phyloP scores from a whole-genome alignment of 768 basidiomycete species.

The Russula brevipes region DNA sequence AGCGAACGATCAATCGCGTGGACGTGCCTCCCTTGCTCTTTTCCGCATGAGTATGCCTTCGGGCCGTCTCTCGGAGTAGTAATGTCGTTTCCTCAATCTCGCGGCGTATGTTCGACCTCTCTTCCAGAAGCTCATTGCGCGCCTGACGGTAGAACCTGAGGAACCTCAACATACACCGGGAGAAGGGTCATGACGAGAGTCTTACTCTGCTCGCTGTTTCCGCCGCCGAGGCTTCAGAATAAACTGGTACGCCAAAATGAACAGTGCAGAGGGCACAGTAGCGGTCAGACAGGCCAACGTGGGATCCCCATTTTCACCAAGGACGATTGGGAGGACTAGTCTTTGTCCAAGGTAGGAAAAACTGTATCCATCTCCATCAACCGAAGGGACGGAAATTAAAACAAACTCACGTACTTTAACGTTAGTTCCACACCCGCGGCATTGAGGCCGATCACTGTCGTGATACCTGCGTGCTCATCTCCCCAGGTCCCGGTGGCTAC shows the following conservation, averaged over 20 bases:
- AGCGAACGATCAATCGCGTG: constrained; percentile 11
- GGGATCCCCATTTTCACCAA: constrained; percentile 48
- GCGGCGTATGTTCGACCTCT: constrained; percentile 54
- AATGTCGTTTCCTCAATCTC: constrained; percentile 58
- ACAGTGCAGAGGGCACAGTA: constrained; percentile 50
- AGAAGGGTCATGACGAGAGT: constrained; percentile 19
- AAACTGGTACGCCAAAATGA: constrained; percentile 52
- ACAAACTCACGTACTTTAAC: constrained; percentile 47
- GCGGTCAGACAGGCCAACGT: constrained; percentile 46
- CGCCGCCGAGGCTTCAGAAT: constrained; percentile 52
- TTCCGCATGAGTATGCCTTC: constrained; percentile 59
- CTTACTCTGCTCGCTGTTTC: constrained; percentile 50
- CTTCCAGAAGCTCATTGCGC: constrained; percentile 56
- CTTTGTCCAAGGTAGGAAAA: constrained; percentile 53
- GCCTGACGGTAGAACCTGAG: constrained; percentile 62
- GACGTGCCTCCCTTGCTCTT: constrained; percentile 57
- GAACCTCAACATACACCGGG: constrained; percentile 13
- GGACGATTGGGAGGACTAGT: constrained; percentile 50
- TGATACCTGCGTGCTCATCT: constrained; percentile 40
- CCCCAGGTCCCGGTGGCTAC: constrained; percentile 47
- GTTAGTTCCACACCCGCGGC: constrained; percentile 46
- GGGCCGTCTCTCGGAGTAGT: constrained; percentile 64
- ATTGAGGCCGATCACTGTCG: constrained; percentile 42
- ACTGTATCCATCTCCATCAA: constrained; percentile 34
- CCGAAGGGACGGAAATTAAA: constrained; percentile 19